phyloP scores from a whole-genome alignment of 1,139 yeast genomes.

The Zygotorulaspora mrakii region DNA sequence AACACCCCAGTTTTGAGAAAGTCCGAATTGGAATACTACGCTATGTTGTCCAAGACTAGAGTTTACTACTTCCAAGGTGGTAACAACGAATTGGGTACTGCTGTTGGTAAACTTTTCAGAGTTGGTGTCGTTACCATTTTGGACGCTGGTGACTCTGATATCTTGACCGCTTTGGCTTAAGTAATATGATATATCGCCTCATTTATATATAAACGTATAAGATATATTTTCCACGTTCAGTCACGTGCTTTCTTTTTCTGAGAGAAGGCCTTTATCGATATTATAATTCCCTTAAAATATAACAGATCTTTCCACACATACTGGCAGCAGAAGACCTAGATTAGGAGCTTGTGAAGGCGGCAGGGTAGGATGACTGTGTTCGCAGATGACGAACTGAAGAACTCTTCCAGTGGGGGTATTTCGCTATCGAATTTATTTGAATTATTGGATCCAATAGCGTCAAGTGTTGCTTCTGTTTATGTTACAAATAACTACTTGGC shows the following conservation, averaged over 20 bases:
- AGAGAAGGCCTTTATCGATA: too few relatives aligned
- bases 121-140: slow-evolving; percentile 94
- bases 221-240: too few relatives aligned
- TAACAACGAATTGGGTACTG: slow-evolving; percentile 99
- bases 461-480: slow-evolving; percentile 25
- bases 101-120: slow-evolving; percentile 99
- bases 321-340: too few relatives aligned
- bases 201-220: too few relatives aligned
- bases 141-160: slow-evolving; percentile 99
- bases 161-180: slow-evolving; percentile 51
- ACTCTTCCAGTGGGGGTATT: slow-evolving; percentile 10
- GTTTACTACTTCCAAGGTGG: slow-evolving; percentile 99
- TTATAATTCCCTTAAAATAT: too few relatives aligned
- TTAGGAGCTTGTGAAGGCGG: too few relatives aligned
- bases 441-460: slow-evolving; percentile 30
- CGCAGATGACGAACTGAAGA: slow-evolving; percentile 9
- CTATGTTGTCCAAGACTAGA: slow-evolving; percentile 98
- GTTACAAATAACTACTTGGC: slow-evolving; percentile 18
- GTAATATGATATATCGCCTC: slow-evolving; percentile 4
- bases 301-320: too few relatives aligned
- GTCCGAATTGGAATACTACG: slow-evolving; percentile 99
- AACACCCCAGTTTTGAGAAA: slow-evolving; percentile 99
- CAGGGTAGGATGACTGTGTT: slow-evolving; percentile 2
- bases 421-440: slow-evolving; percentile 27
- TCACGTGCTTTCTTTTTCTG: slow-evolving; percentile 2